Conservation (phyloP, 352 stramenopile species). For the Phytophthora sp. region DNA sequence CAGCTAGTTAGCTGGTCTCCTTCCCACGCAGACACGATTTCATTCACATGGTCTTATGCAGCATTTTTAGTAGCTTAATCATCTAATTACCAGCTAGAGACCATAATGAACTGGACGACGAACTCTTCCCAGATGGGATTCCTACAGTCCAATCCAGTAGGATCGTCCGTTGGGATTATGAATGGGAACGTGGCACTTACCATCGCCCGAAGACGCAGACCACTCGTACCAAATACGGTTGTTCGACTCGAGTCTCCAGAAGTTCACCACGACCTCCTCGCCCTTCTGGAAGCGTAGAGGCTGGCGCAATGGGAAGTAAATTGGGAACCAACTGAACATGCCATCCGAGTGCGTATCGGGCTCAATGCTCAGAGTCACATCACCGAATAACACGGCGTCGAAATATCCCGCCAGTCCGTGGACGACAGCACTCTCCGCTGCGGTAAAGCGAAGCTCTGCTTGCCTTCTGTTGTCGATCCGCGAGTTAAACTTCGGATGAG, state of each 20-base stretch:
- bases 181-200: slow-evolving; percentile 72
- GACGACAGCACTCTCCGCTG: slow-evolving; percentile 69
- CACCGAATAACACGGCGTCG: slow-evolving; percentile 93
- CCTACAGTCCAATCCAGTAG: slow-evolving; percentile 95
- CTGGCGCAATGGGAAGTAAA: slow-evolving; percentile 96
- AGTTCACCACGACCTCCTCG: slow-evolving; percentile 85
- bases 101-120: slow-evolving; percentile 11
- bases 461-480: slow-evolving; percentile 89
- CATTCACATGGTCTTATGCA: slow-evolving; percentile 15
- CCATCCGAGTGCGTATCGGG: slow-evolving; percentile 94
- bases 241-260: slow-evolving; percentile 92
- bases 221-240: slow-evolving; percentile 99
- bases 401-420: slow-evolving; percentile 98
- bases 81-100: slow-evolving; percentile 8
- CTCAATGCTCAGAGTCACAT: slow-evolving; percentile 95
- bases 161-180: slow-evolving; percentile 97
- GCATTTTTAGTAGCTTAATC: slow-evolving; percentile 10
- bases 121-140: neutral
- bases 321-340: slow-evolving; percentile 99
- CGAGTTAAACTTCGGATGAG: slow-evolving; percentile 85
- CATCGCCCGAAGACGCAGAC: slow-evolving; percentile 71
- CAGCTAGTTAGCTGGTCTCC: no score
- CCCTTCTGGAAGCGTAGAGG: slow-evolving; percentile 87
- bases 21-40: slow-evolving; percentile 6
- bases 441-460: slow-evolving; percentile 58